Base-by-base conservation (phyloP, 2,329 filamentous ascomycete species). In the Xylariaceae sp. region DNA sequence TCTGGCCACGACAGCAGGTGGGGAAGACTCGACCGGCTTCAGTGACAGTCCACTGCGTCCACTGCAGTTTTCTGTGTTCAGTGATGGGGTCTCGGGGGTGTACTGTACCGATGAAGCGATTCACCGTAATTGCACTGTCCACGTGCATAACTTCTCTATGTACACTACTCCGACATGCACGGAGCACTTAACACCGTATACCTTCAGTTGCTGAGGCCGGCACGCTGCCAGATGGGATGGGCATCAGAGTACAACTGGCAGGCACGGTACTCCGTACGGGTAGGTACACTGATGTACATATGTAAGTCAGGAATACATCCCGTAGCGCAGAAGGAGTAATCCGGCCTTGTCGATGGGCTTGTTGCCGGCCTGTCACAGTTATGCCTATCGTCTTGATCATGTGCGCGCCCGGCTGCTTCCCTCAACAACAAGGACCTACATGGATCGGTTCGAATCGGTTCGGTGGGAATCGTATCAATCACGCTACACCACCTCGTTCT, bases 1-100 rank as follows among this genome's bases (percentile, higher is more conserved):
- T 37, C 47, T 41, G 45, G 47, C 45, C 54, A 56, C 30, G 30
- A 51, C 45, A 50, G 47, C 49, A 51, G 9, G 49, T 51, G 49
- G 49, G 11, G 49, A 35, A 34, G 18, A 34, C 48, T 11, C 47
- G 17, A 18, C n/a, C 18, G 45, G 15, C n/a, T 17, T 30, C 13
- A 18, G 13, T 18, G 45, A 8, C n/a, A 18, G n/a, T 48, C 45
- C 23, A 30, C 23, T 30, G 23, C 23, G 23, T 30, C 23, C 23
- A 5, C 23, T 30, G 23, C 23, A 30, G 23, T 30, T 30, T 30
- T 5, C 23, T 30, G 23, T 30, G 23, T 30, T 30, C 23, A 30
- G 23, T 30, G 23, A 30, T 30, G 23, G 23, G 17, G 17, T 18
- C 17, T 18, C 17, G 17, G 17, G 17, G 23, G 23, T 4, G 23